phyloP scores from a whole-genome alignment of 257 asterid species.

The Lithospermum erythrorhizon region DNA sequence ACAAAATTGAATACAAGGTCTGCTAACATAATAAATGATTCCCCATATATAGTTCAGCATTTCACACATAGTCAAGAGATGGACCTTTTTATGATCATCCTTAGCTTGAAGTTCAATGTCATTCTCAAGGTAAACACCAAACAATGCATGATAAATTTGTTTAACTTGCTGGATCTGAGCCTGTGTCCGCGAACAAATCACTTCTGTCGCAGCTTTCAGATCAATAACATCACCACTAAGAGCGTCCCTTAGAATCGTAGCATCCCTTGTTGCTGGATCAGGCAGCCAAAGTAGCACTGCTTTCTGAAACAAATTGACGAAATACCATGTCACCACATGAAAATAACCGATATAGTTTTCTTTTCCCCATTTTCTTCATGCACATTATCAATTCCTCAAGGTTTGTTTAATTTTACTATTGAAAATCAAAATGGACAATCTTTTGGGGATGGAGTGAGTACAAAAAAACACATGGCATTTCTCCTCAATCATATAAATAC shows the following conservation, averaged over 20 bases:
- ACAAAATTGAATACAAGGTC: neutral
- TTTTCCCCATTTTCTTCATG: neutral
- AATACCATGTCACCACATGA: neutral
- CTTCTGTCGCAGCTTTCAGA: constrained; percentile 79
- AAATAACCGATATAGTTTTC: neutral
- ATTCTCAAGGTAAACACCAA: constrained; percentile 58
- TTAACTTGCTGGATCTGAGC: constrained; percentile 72
- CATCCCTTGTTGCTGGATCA: constrained; percentile 85
- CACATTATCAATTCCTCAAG: neutral
- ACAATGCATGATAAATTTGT: constrained; percentile 48
- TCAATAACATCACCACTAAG: constrained; percentile 27
- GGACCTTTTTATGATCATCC: constrained; percentile 79
- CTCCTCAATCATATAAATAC: neutral
- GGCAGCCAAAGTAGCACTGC: constrained; percentile 79
- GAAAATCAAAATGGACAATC: too few species aligned
- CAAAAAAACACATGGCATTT: neutral
- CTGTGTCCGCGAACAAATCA: constrained; percentile 80
- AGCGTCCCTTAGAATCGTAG: constrained; percentile 48
- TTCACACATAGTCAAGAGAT: constrained; percentile 4
- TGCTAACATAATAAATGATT: neutral
- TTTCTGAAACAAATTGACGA: constrained; percentile 30
- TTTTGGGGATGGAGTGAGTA: too few species aligned
- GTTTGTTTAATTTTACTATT: too few species aligned
- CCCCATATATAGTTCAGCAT: neutral
- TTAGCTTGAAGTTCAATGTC: constrained; percentile 53